Conservation (phyloP, 176 grass and related monocot genomes). For the Avena sativa region DNA sequence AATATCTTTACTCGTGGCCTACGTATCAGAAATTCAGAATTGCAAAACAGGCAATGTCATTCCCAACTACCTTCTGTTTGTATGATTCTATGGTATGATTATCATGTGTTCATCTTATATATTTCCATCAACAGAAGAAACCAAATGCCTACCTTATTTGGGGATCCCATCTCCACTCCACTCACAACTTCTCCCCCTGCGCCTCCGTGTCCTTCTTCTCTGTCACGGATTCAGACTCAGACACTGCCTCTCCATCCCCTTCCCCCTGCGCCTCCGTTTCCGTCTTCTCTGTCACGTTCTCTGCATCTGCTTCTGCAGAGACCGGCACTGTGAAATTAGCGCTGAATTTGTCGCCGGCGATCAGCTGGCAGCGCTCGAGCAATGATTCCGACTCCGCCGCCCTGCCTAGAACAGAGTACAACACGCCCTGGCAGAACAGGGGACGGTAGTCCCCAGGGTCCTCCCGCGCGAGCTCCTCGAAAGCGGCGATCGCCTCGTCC, state of each 20-base stretch:
- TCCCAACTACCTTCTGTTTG: not conserved
- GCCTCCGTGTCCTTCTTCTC: not conserved
- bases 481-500: conserved; percentile 63
- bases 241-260: not conserved
- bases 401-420: conserved; percentile 59
- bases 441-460: conserved; percentile 68
- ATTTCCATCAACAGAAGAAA: conserved; percentile 24
- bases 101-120: conserved; percentile 14
- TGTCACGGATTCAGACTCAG: not conserved
- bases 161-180: not conserved
- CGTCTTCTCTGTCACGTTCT: not conserved
- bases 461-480: conserved; percentile 67
- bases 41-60: conserved; percentile 22
- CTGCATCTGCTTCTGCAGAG: not conserved
- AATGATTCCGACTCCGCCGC: conserved; percentile 47
- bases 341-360: conserved; percentile 35
- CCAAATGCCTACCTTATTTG: conserved; percentile 40
- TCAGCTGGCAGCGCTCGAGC: conserved; percentile 53
- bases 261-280: not conserved
- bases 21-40: conserved; percentile 23
- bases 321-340: conserved; percentile 41
- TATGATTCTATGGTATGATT: conserved; percentile 2
- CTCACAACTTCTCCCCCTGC: conserved; percentile 19
- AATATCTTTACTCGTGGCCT: not conserved
- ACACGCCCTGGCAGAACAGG: conserved; percentile 62